These are phyloP conservation scores for Lepraria neglecta DNA, from an alignment of 495 filamentous ascomycete genomes.

Conservation along the genomic window DNA sequence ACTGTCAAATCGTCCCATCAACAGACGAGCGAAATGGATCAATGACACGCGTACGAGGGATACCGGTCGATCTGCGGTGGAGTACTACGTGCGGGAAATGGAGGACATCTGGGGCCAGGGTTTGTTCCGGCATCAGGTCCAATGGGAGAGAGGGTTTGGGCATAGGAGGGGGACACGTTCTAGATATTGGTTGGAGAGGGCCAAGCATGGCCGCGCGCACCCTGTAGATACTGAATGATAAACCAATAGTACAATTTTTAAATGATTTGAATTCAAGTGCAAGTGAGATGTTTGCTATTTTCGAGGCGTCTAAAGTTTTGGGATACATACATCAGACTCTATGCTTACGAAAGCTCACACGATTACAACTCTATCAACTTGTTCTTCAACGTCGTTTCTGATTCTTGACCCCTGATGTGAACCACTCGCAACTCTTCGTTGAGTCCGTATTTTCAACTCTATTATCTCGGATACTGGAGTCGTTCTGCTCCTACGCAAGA, in stretches of 20 bases:
- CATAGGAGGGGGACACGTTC: not conserved
- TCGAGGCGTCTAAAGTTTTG: no score
- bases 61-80: constrained; percentile 3
- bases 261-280: no score
- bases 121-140: constrained; percentile 19
- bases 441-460: no score
- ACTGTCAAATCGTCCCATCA: constrained; percentile 30
- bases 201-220: not conserved
- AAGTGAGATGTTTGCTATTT: no score
- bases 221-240: not conserved
- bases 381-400: no score
- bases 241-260: not conserved
- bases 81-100: constrained; percentile 26
- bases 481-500: no score
- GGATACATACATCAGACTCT: no score
- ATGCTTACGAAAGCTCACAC: no score
- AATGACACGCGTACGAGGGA: constrained; percentile 13
- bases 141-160: not conserved
- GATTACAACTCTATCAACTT: no score
- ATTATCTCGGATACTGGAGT: no score
- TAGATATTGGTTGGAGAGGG: not conserved
- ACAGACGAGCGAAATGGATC: constrained; percentile 22
- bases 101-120: constrained; percentile 28
- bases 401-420: no score
- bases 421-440: no score